Evolutionary conservation across 208 protist genomes (phyloP), one percentile per base, ranked within the genome.

Genomic region (Strigomonas oncopelti): DNA sequence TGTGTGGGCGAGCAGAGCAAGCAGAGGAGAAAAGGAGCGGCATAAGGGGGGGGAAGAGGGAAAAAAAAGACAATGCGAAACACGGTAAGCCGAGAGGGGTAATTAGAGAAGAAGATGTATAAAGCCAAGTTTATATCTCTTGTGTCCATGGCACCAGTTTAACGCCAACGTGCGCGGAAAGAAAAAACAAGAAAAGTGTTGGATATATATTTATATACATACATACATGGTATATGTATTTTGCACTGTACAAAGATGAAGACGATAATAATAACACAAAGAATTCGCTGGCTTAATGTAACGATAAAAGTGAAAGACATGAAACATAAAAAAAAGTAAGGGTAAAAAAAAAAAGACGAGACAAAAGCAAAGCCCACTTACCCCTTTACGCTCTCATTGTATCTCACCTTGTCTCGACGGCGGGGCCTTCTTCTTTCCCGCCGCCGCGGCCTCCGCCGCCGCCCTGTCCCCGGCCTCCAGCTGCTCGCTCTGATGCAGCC

Each of bases 401-500:
- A 48, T 52, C n/a, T 27, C 20, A 25, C 46, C 56, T 51, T 57
- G 32, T 42, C 38, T 16, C 20, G 62, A 52, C 46, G 42, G 65
- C n/a, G 65, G 22, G 2, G 61, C 3, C 31, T 57, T 56, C 22
- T 8, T 13, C 61, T 18, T 36, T 14, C 28, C 27, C 61, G 31
- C 45, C 45, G 61, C 31, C 48, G 0, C 61, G 28, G 38, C 61
- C 61, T 56, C 34, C 20, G n/a, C 24, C 3, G 31, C 38, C 9
- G 28, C 57, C 18, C 51, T 53, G 11, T 22, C 34, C 36, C 7
- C 55, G 46, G 29, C 16, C 31, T 34, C 42, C 51, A 60, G 46
- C 56, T 74, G 54, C 29, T 55, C 28, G 29, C 68, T 81, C 58
- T 65, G 62, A 62, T 87, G 71, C 42, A 83, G 63, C n/a, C 45